Percentiles rank a stretch among this genome's conserved stretches.
These are phyloP conservation scores for Pseudogymnoascus sp. DNA, from an alignment of 2,329 filamentous ascomycete genomes.

Conservation along the genomic window DNA sequence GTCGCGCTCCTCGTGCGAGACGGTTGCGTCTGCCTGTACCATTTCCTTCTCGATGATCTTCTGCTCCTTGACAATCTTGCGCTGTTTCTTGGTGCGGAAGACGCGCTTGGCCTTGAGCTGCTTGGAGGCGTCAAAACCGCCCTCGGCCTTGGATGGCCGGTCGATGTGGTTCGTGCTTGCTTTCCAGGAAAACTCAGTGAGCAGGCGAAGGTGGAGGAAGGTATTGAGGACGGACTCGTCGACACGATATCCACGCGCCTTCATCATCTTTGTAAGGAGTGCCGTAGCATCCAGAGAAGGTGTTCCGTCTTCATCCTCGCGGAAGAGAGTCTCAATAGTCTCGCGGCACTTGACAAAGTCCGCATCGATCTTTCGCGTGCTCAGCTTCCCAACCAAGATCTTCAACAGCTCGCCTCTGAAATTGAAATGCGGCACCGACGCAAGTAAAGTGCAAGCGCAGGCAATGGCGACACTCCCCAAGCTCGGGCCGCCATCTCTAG, in stretches of 20 bases:
- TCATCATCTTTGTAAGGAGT: constrained; percentile 91
- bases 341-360: constrained; percentile 71
- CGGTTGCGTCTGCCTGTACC: constrained; percentile 80
- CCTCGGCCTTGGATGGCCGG: constrained; percentile 36
- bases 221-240: constrained; percentile 83
- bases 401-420: constrained; percentile 81
- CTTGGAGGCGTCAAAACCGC: constrained; percentile 37
- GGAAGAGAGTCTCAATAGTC: constrained; percentile 73
- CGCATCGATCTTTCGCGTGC: constrained; percentile 59
- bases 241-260: constrained; percentile 69
- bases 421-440: constrained; percentile 91
- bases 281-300: constrained; percentile 80
- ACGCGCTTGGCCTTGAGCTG: constrained; percentile 67
- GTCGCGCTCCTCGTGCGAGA: constrained; percentile 87
- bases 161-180: constrained; percentile 73
- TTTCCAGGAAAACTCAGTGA: constrained; percentile 81
- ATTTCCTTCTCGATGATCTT: constrained; percentile 89
- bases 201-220: constrained; percentile 79
- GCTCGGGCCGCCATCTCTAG: constrained; percentile 34
- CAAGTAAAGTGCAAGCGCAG: constrained; percentile 75
- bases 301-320: constrained; percentile 80
- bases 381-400: constrained; percentile 78
- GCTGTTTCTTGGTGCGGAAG: constrained; percentile 80
- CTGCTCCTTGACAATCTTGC: constrained; percentile 76
- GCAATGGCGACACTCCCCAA: constrained; percentile 71